These are phyloP conservation scores for Pulicaria dysenterica DNA, from an alignment of 129 eudicot genomes.

Conservation along the genomic window DNA sequence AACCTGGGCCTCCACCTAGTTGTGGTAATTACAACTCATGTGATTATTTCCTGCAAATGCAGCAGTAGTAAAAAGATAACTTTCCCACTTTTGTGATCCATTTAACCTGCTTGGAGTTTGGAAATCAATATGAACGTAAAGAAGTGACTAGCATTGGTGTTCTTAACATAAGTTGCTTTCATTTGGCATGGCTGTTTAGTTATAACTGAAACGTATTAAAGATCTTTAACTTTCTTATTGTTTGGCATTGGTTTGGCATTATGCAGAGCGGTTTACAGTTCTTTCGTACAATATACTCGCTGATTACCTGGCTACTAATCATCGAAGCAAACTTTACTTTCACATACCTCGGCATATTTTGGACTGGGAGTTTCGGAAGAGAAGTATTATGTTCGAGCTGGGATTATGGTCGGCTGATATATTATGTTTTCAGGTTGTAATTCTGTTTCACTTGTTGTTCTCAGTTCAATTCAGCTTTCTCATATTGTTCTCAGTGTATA, in stretches of 20 bases:
- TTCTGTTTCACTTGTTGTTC: not conserved
- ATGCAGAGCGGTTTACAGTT: slow-evolving; percentile 75
- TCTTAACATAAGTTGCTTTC: no score
- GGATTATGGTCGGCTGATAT: slow-evolving; percentile 93
- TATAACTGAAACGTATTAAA: no score
- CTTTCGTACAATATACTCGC: slow-evolving; percentile 96
- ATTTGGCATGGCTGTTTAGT: no score
- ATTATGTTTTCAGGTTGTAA: slow-evolving; percentile 80
- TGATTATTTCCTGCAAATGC: not conserved
- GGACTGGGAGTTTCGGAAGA: slow-evolving; percentile 86
- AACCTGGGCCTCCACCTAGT: slow-evolving; percentile 50
- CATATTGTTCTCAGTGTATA: not conserved
- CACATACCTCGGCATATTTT: slow-evolving; percentile 79
- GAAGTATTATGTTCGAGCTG: slow-evolving; percentile 74
- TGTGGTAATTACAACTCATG: slow-evolving; percentile 44
- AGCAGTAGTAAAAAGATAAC: not conserved
- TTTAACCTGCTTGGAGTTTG: not conserved
- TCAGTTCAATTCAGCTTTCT: not conserved
- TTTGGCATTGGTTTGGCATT: slow-evolving; percentile 8
- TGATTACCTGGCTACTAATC: slow-evolving; percentile 80
- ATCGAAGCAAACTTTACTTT: slow-evolving; percentile 64
- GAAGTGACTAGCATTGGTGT: no score
- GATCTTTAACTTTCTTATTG: slow-evolving; percentile 11
- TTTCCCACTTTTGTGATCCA: not conserved
- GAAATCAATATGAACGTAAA: not conserved